Conservation (phyloP, 2,329 filamentous ascomycete genomes). For the Endocalyx cinctus region DNA sequence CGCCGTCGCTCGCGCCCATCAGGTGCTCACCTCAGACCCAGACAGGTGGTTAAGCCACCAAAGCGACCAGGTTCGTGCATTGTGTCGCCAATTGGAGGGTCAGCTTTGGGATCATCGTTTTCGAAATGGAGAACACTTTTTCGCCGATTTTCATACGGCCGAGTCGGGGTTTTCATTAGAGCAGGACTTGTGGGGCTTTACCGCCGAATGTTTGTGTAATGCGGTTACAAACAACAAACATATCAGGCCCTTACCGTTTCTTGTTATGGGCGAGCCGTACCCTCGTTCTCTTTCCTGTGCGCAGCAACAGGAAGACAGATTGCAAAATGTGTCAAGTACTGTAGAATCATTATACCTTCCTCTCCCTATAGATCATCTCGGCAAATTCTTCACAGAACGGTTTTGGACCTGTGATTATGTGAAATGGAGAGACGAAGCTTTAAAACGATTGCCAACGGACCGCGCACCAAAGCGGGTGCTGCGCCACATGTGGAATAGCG, state of each 20-base stretch:
- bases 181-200: slow-evolving; percentile 12
- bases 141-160: neutral
- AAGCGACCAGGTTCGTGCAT: slow-evolving; percentile 3
- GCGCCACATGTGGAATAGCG: too few species aligned
- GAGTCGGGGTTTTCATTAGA: slow-evolving; percentile 17
- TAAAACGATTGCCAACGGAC: slow-evolving; percentile 10
- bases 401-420: slow-evolving; percentile 20
- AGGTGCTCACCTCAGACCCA: neutral
- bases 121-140: slow-evolving; percentile 7
- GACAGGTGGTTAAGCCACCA: slow-evolving; percentile 1
- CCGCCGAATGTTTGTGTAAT: neutral
- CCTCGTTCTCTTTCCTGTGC: too few species aligned
- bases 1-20: slow-evolving; percentile 9
- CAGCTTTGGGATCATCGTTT: slow-evolving; percentile 3
- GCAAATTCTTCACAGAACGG: slow-evolving; percentile 18
- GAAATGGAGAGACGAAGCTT: slow-evolving; percentile 11
- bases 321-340: too few species aligned
- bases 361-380: slow-evolving; percentile 14
- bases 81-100: neutral
- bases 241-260: slow-evolving; percentile 2
- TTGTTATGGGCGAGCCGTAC: slow-evolving; percentile 1
- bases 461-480: slow-evolving; percentile 1
- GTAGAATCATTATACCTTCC: slow-evolving; percentile 9
- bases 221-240: too few species aligned
- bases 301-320: too few species aligned